Base-by-base conservation (phyloP, 108 stramenopile species). In the Schizochytrium sp. region DNA sequence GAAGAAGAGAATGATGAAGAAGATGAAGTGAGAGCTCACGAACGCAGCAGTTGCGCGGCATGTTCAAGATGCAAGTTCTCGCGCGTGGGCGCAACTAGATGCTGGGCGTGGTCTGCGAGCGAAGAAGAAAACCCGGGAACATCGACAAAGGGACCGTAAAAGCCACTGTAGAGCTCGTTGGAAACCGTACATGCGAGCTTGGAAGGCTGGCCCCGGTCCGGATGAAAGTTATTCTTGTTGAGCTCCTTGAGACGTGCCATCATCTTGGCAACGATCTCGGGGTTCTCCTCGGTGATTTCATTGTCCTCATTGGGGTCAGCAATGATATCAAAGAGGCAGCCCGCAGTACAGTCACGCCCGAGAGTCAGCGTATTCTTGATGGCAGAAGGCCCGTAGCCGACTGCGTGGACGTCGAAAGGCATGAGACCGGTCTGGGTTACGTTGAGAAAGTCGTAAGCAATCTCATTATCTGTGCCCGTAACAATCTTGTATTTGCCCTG, bases 251-350 rank as follows among this genome's bases (percentile, higher is more conserved):
- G 57, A 19, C 93, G 91, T 25, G 44, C 41, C 88, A 72, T 87
- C 91, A 93, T 88, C 2, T 41, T 69, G 21, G 45, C 57, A 5
- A 93, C 51, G 19, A 72, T 14, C 23, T 89, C 72, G 4, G 89
- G 87, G 47, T 44, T 12, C 0, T 44, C 43, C 25, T 21, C 16
- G 6, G 92, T 87, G 18, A 93, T 45, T n/a, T 90, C 89, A 12
- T 71, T 5, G 57, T 90, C 53, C 69, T 93, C 93, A 23, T 60
- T 87, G 5, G 88, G 89, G 58, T 93, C 93, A 5, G 28, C 72
- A 21, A 60, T 29, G 44, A 93, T 87, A 87, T 93, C 58, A 45
- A 92, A 93, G 16, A 93, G 72, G 88, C 93, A 93, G 5, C 91
- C 93, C 44, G 59, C 55, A 16, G 44, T 57, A 34, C 83, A 87